phyloP scores from a whole-genome alignment of 371 early-diverging fungal genomes.

The Apophysomyces sp. region DNA sequence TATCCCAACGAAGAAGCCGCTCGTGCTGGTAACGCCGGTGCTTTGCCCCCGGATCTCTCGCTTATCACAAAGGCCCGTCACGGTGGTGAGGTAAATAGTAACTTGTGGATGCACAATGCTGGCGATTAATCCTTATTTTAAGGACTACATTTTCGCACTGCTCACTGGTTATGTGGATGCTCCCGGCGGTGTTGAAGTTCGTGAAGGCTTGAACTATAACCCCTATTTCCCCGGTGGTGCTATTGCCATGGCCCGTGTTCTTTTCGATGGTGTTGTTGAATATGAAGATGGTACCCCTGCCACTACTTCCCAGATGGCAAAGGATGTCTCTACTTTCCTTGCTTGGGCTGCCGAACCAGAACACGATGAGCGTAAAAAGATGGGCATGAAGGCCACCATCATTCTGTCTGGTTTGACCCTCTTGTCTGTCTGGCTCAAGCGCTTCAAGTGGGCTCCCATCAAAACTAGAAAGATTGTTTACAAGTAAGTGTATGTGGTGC shows the following conservation, averaged over 20 bases:
- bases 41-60: conserved; percentile 95
- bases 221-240: conserved; percentile 99
- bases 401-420: conserved; percentile 57
- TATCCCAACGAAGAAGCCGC: conserved; percentile 98
- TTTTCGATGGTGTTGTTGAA: conserved; percentile 95
- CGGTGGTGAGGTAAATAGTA: conserved; percentile 81
- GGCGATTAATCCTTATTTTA: not conserved
- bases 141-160: conserved; percentile 95
- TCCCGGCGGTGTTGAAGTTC: conserved; percentile 93
- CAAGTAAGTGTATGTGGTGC: conserved; percentile 37
- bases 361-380: conserved; percentile 95
- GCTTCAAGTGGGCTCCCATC: conserved; percentile 76
- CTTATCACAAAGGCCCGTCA: conserved; percentile 96
- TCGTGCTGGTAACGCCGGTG: conserved; percentile 95
- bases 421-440: conserved; percentile 75
- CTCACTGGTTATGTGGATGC: conserved; percentile 95
- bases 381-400: conserved; percentile 89
- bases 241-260: conserved; percentile 94
- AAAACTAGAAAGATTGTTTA: conserved; percentile 84
- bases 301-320: conserved; percentile 96
- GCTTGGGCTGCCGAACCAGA: conserved; percentile 97
- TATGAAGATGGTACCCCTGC: conserved; percentile 98
- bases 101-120: no score
- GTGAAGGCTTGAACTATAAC: conserved; percentile 97
- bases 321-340: conserved; percentile 94